Conservation (phyloP, 1,139 yeast species). For the Geotrichum carabidarum region DNA sequence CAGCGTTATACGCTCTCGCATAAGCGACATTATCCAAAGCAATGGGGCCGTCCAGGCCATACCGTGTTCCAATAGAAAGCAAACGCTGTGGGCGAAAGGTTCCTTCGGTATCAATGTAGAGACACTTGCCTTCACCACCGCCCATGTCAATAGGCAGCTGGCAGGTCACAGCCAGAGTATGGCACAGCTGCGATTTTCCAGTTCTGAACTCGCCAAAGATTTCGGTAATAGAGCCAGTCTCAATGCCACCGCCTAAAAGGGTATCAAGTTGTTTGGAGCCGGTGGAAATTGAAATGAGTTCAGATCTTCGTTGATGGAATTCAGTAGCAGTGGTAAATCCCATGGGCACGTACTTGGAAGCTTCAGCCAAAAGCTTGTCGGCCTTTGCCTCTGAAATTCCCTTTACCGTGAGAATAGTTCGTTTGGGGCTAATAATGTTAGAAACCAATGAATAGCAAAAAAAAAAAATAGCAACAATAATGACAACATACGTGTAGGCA, state of each 20-base stretch:
- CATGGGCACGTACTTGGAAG: conserved; percentile 83
- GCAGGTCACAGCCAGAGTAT: conserved; percentile 93
- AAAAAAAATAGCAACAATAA: neutral
- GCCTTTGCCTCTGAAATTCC: conserved; percentile 97
- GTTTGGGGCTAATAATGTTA: conserved; percentile 48
- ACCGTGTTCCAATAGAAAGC: conserved; percentile 84
- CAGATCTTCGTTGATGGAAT: conserved; percentile 83
- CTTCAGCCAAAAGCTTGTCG: conserved; percentile 74
- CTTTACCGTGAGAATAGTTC: conserved; percentile 68
- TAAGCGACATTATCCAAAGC: conserved; percentile 95
- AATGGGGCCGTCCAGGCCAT: conserved; percentile 89
- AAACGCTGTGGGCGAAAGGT: conserved; percentile 91
- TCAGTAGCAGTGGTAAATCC: conserved; percentile 98
- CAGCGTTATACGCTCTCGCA: conserved; percentile 95
- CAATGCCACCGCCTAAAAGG: conserved; percentile 91
- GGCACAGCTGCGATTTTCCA: conserved; percentile 95
- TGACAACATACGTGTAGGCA: conserved; percentile 59
- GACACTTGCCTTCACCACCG: conserved; percentile 97
- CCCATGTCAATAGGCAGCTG: conserved; percentile 97
- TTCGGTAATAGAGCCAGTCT: conserved; percentile 95
- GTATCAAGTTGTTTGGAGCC: conserved; percentile 95
- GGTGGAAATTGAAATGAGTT: conserved; percentile 85
- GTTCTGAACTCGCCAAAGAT: conserved; percentile 96
- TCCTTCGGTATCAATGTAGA: conserved; percentile 94
- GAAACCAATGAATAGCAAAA: neutral